A percentile compares a stretch with the other conserved stretches of the same genome.
Conservation (phyloP, 257 asterid genomes). For the Penstemon davidsonii region DNA sequence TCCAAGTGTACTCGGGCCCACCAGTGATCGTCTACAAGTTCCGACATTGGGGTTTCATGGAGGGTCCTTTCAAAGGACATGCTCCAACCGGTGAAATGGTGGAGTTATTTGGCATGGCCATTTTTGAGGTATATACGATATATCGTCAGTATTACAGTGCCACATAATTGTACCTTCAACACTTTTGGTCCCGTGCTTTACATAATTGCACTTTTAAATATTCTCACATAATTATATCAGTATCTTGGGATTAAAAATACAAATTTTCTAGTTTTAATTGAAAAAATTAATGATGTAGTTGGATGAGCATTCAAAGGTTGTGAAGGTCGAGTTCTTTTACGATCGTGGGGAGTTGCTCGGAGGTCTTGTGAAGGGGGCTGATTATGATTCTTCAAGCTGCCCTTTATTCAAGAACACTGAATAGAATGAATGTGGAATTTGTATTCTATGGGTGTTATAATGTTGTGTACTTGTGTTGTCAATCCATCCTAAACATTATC, state of each 20-base stretch:
- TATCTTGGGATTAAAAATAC: too few relatives aligned
- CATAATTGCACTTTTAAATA: too few relatives aligned
- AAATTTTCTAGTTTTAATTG: too few relatives aligned
- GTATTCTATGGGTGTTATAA: neutral
- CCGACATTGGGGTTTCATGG: constrained; percentile 61
- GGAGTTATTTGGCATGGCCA: constrained; percentile 40
- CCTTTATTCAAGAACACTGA: constrained; percentile 47
- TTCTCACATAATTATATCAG: too few relatives aligned
- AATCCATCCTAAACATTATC: too few relatives aligned
- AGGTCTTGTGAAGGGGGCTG: constrained; percentile 49
- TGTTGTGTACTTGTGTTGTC: too few relatives aligned
- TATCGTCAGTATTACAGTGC: too few relatives aligned
- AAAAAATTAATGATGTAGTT: constrained; percentile 30
- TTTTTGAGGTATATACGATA: constrained; percentile 36
- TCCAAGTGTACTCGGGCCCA: constrained; percentile 45
- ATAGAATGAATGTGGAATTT: constrained; percentile 5
- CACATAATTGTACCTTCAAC: too few relatives aligned
- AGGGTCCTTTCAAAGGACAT: constrained; percentile 47
- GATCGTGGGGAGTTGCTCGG: constrained; percentile 64
- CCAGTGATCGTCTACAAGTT: constrained; percentile 46
- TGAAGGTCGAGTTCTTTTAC: constrained; percentile 53
- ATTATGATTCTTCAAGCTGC: constrained; percentile 37
- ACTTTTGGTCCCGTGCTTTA: too few relatives aligned
- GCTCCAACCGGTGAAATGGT: constrained; percentile 46
- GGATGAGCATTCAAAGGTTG: constrained; percentile 53